Conservation (phyloP, 352 stramenopile species). For the Pilasporangium apinafurcum region DNA sequence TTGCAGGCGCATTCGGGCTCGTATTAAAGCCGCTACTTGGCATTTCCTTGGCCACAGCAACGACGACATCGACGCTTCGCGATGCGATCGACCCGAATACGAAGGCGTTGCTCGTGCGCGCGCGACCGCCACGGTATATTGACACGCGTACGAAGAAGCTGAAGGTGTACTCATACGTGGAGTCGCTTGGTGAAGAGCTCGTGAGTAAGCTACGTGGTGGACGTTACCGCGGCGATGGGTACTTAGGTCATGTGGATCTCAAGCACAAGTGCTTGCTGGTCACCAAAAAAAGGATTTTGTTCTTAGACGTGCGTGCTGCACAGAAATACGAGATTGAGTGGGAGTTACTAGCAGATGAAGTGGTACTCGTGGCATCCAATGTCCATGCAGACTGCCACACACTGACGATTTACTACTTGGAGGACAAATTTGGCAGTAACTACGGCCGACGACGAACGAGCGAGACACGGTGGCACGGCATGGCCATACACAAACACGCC, state of each 20-base stretch:
- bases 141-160: slow-evolving; percentile 70
- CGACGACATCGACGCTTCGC: slow-evolving; percentile 66
- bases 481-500: slow-evolving; percentile 75
- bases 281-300: slow-evolving; percentile 76
- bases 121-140: slow-evolving; percentile 74
- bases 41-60: slow-evolving; percentile 67
- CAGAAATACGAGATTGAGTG: slow-evolving; percentile 76
- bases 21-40: slow-evolving; percentile 78
- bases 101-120: slow-evolving; percentile 69
- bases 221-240: slow-evolving; percentile 72
- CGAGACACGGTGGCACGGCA: slow-evolving; percentile 26
- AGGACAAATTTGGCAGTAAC: slow-evolving; percentile 47
- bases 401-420: slow-evolving; percentile 65
- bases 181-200: slow-evolving; percentile 85
- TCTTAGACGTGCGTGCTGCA: slow-evolving; percentile 59
- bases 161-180: slow-evolving; percentile 85
- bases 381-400: slow-evolving; percentile 11
- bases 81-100: slow-evolving; percentile 76
- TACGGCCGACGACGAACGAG: slow-evolving; percentile 2
- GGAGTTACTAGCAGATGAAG: slow-evolving; percentile 73
- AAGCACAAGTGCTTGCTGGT: slow-evolving; percentile 84
- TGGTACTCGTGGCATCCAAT: slow-evolving; percentile 71
- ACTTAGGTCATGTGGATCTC: slow-evolving; percentile 75
- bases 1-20: slow-evolving; percentile 75
- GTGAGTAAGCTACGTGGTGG: slow-evolving; percentile 73